Evolutionary conservation across 148 eudicot species (phyloP), one percentile per base, ranked within the genome.

Genomic region (Rhododendron vialii): DNA sequence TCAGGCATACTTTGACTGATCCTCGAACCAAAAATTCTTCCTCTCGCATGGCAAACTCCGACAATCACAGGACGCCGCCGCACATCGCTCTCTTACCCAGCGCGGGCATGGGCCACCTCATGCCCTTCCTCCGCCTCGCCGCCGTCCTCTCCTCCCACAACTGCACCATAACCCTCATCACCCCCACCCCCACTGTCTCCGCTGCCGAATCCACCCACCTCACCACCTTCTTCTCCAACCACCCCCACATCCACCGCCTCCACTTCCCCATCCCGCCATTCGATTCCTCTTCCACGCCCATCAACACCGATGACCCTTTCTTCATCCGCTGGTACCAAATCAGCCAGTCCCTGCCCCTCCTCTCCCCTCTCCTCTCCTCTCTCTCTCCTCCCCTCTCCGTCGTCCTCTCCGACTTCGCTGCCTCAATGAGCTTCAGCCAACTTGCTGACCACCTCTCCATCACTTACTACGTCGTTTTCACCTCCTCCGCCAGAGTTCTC

Each of bases 51-150:
- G 35, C 50, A 8, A 38, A 53, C 81, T 24, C 13, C 48, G 43
- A n/a, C 22, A 33, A 83, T 63, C 3, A 9, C 20, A 13, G 41
- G 36, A 4, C 6, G 6, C 80, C 18, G 38, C 93, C 94, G 30
- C 96, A 92, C 82, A 73, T 92, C 14, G 96, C 92, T 8, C 86
- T 95, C 7, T 81, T 91, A 57, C 93, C 98, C 8, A 78, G 91
- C 71, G 90, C 96, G 35, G 96, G 98, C 50, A 92, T 92, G 92
- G 98, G 96, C 73, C 98, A 95, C 82, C 83, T 95, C 14, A 86
- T 86, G 28, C 98, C 98, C 0, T 90, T 87, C 90, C 98, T 95
- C 57, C 94, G 98, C 12, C 90, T 94, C 15, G 87, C 95, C 22
- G 85, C 93, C 87, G 71, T 83, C 84, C 85, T 93, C 35, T 71